phyloP scores from a whole-genome alignment of 345 rosid genomes.

The Acer yangbiense region DNA sequence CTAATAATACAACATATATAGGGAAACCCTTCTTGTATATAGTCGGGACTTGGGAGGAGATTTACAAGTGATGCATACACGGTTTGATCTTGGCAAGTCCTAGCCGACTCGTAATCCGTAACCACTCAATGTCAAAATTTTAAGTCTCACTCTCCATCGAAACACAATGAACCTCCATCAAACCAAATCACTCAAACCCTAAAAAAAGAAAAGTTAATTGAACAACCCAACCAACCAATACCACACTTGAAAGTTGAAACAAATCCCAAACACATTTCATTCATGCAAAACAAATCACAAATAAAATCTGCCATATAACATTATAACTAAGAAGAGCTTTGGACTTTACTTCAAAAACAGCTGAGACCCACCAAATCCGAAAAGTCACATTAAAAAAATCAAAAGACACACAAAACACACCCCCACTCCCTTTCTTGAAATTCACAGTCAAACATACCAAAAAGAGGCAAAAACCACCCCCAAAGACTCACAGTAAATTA shows the following conservation, averaged over 20 bases:
- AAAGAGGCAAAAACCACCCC: background rate
- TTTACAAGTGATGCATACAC: too few relatives aligned
- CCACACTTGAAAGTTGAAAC: too few relatives aligned
- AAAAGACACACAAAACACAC: background rate
- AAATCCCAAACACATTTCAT: conserved; percentile 5
- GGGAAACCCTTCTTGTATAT: too few relatives aligned
- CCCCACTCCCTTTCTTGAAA: background rate
- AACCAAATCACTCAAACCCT: background rate
- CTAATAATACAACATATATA: too few relatives aligned
- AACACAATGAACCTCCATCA: background rate
- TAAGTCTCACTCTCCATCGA: background rate
- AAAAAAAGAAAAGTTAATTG: background rate
- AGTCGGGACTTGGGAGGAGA: too few relatives aligned
- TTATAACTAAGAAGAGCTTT: background rate
- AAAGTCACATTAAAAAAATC: background rate
- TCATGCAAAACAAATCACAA: background rate
- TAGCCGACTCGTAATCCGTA: too few relatives aligned
- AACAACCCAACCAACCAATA: background rate
- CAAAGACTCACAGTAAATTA: background rate
- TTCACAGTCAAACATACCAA: background rate
- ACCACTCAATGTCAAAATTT: too few relatives aligned
- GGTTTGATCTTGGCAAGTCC: too few relatives aligned
- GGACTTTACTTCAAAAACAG: background rate
- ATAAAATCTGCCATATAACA: background rate
- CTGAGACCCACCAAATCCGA: background rate